Conservation (phyloP, 805 yeast species). For the Wickerhamiella domercqiae region DNA sequence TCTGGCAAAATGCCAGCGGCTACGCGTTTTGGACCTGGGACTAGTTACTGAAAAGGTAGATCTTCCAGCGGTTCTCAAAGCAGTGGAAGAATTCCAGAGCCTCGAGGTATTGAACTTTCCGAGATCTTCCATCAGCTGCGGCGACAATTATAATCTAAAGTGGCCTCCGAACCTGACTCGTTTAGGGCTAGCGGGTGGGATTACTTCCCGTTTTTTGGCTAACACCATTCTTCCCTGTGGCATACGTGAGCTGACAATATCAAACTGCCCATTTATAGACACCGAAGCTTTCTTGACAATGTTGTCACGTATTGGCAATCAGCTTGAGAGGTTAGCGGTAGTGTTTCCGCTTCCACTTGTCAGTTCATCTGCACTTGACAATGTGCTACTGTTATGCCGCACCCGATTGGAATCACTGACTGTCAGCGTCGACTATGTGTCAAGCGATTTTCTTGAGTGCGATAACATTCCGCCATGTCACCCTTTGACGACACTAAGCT, state of each 20-base stretch:
- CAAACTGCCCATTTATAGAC: conserved; percentile 71
- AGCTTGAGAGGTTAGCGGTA: conserved; percentile 46
- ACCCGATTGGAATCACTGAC: too few species aligned
- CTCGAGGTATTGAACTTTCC: conserved; percentile 77
- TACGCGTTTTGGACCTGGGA: conserved; percentile 59
- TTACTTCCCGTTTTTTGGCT: conserved; percentile 62
- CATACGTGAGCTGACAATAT: conserved; percentile 56
- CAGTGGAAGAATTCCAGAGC: conserved; percentile 45
- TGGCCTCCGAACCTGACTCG: conserved; percentile 76
- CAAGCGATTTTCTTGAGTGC: conserved; percentile 30
- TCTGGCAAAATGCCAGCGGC: conserved; percentile 48
- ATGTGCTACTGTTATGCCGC: conserved; percentile 63
- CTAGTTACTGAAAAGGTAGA: conserved; percentile 85
- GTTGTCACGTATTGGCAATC: conserved; percentile 48
- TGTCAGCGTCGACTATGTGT: conserved; percentile 62
- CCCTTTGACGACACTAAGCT: conserved; percentile 46
- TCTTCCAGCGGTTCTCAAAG: conserved; percentile 58
- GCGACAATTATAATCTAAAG: conserved; percentile 28
- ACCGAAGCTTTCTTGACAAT: conserved; percentile 50
- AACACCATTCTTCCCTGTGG: conserved; percentile 59
- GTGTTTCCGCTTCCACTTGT: conserved; percentile 83
- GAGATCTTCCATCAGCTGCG: conserved; percentile 63
- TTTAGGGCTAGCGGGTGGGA: conserved; percentile 75
- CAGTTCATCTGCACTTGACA: conserved; percentile 53
- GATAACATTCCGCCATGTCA: conserved; percentile 23